Base-by-base conservation (phyloP, 2,329 filamentous ascomycete genomes). In the Clonostachys rosea region DNA sequence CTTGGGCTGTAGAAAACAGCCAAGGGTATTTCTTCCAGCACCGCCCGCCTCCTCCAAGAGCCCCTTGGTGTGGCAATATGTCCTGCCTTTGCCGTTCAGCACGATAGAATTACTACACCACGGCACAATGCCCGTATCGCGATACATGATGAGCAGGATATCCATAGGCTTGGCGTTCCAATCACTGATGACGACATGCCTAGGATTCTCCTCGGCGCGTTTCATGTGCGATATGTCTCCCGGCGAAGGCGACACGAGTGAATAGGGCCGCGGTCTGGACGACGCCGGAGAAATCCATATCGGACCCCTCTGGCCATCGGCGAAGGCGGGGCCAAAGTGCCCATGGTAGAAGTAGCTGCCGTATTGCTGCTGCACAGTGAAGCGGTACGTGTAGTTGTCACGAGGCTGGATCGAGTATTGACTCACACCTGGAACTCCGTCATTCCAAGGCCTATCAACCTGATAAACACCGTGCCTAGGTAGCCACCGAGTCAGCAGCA, bases 301-400 rank as follows among this genome's bases (percentile, higher is more conserved):
- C 5, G 79, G 61, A 0, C 81, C 82, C 45, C 75, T 80, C 13
- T 82, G 61, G 0, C 83, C 83, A 53, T 86, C 81, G 49, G 80
- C 74, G 12, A 84, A 68, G 50, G 83, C 79, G 3, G 71, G 71
- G 2, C 66, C 63, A 24, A 69, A 68, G 55, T 85, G 81, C 0
- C 78, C 71, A 60, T 84, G 81, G 52, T 84, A 85, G 68, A 76
- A 83, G 60, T 78, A 81, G 42, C 71, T 74, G 5, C 82, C 82
- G 54, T 78, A 74, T 3, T 24, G 24, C 48, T 80, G 72, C 0
- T 67, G 69, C 0, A 80, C 80, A 12, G 63, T 70, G 66, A 76
- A 85, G 34, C 63, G 65, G 55, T 84, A 79, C 0, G 67, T 64
- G 54, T 76, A 84, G 33, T 59, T 67, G 4, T 59, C 55, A 3